Percentiles rank a stretch among this genome's conserved stretches.
Evolutionary conservation across 208 protist genomes (phyloP).

Genomic region (Giardia muris): DNA sequence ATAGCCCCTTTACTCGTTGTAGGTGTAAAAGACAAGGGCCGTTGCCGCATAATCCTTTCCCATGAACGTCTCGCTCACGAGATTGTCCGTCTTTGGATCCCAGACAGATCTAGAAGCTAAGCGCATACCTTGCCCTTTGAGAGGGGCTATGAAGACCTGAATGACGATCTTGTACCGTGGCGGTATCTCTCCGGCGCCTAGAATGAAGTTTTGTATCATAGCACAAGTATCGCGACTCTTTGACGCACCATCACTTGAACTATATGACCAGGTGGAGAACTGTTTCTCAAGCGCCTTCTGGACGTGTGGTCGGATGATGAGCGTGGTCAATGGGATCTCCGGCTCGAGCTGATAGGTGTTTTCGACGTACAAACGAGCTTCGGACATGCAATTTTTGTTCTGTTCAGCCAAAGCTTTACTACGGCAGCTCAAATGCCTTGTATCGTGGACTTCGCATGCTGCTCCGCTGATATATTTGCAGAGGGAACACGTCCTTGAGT

Average conservation of each 20-base stretch:
- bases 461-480: neutral
- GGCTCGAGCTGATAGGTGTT: neutral
- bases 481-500: neutral
- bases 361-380: neutral
- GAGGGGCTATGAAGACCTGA: neutral
- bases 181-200: neutral
- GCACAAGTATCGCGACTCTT: slow-evolving; percentile 8
- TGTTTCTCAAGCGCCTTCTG: neutral
- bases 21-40: neutral
- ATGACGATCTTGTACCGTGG: neutral
- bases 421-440: neutral
- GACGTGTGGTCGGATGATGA: neutral
- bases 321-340: neutral
- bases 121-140: neutral
- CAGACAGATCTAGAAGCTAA: neutral
- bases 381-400: neutral
- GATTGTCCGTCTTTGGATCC: slow-evolving; percentile 8
- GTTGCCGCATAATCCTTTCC: slow-evolving; percentile 19
- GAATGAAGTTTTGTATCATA: slow-evolving; percentile 14
- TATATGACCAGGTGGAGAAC: slow-evolving; percentile 19
- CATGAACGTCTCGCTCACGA: neutral
- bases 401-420: neutral
- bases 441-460: neutral
- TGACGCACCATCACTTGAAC: neutral
- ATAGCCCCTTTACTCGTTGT: slow-evolving; percentile 18